These are phyloP conservation scores for Cladophialophora chaetospira DNA, from an alignment of 2,329 filamentous ascomycete species.

Conservation along the genomic window DNA sequence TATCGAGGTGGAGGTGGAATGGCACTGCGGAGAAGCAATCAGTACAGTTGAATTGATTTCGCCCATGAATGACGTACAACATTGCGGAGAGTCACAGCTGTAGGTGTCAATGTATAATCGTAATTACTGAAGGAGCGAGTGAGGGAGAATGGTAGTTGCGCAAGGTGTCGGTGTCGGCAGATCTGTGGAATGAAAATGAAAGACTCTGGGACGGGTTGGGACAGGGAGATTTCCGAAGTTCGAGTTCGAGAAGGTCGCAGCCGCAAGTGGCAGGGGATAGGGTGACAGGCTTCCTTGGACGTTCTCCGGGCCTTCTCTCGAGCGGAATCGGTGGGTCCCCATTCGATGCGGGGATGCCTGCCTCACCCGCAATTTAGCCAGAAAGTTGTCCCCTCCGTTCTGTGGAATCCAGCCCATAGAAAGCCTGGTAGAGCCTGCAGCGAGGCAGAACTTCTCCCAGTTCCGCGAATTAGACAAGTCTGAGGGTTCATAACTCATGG, in stretches of 20 bases:
- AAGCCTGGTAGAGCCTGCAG: too few species aligned
- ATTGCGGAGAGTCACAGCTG: slow-evolving; percentile 18
- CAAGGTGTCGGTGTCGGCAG: too few species aligned
- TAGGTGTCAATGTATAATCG: neutral
- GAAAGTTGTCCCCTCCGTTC: neutral
- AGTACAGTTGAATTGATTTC: slow-evolving; percentile 1
- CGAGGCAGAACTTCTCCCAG: too few species aligned
- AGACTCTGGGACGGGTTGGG: too few species aligned
- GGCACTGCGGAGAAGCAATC: slow-evolving; percentile 57
- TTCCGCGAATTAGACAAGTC: too few species aligned
- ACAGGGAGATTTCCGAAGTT: neutral
- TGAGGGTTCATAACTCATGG: too few species aligned
- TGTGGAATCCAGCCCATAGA: too few species aligned
- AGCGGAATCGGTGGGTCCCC: slow-evolving; percentile 9
- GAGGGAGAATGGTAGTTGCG: neutral
- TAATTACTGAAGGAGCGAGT: neutral
- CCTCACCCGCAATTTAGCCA: slow-evolving; percentile 10
- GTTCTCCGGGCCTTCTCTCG: too few species aligned
- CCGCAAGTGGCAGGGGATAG: neutral
- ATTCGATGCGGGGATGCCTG: neutral
- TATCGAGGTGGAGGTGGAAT: slow-evolving; percentile 84
- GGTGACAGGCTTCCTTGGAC: neutral
- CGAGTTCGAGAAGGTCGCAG: neutral
- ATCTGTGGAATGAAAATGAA: too few species aligned
- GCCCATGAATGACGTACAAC: slow-evolving; percentile 28